phyloP scores from a whole-genome alignment of 495 filamentous ascomycete species.

The Pyrenula aspistea region DNA sequence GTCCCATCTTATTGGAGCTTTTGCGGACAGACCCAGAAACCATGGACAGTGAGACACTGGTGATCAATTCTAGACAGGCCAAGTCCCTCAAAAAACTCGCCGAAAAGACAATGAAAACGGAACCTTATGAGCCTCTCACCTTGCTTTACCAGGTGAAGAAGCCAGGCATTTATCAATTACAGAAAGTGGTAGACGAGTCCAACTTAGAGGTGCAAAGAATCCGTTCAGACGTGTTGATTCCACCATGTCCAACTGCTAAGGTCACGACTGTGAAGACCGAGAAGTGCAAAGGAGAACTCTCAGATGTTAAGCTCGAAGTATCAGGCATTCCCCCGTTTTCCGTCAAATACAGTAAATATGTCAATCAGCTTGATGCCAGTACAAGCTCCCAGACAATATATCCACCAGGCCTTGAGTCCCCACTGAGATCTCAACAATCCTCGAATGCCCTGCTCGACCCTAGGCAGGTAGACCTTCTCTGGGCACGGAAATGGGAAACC shows the following conservation, averaged over 20 bases:
- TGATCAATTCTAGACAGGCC: conserved; percentile 57
- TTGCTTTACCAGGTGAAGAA: conserved; percentile 61
- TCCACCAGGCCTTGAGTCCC: conserved; percentile 73
- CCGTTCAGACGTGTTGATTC: conserved; percentile 64
- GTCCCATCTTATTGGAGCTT: conserved; percentile 75
- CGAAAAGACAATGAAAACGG: conserved; percentile 30
- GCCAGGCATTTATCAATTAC: conserved; percentile 73
- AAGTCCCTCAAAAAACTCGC: conserved; percentile 53
- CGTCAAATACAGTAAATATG: conserved; percentile 75
- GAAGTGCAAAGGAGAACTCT: conserved; percentile 75
- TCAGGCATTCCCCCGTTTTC: conserved; percentile 85
- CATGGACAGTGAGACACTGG: conserved; percentile 64
- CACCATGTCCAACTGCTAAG: conserved; percentile 65
- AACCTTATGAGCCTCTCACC: conserved; percentile 37
- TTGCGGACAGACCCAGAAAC: conserved; percentile 73
- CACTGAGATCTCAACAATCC: conserved; percentile 44
- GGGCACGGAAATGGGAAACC: conserved; percentile 66
- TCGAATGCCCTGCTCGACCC: conserved; percentile 42
- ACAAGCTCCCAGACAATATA: conserved; percentile 84
- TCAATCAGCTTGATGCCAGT: conserved; percentile 62
- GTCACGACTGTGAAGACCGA: conserved; percentile 51
- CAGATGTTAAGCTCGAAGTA: conserved; percentile 68
- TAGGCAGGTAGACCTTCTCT: conserved; percentile 49
- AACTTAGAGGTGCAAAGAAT: conserved; percentile 79
- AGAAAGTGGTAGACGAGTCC: conserved; percentile 78